These are phyloP conservation scores for Passiflora organensis DNA, from an alignment of 345 rosid species.

Conservation along the genomic window DNA sequence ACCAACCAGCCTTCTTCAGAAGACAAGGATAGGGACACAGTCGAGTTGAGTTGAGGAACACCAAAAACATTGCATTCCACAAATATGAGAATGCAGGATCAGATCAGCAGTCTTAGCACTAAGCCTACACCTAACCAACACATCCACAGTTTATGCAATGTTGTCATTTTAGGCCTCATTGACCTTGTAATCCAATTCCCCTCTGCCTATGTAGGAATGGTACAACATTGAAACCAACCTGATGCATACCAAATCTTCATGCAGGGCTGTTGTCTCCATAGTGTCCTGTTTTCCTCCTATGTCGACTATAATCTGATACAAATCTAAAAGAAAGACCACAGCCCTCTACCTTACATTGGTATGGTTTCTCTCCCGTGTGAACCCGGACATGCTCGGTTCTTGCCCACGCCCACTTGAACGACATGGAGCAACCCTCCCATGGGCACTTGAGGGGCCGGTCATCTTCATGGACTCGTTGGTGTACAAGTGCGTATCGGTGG, in stretches of 20 bases:
- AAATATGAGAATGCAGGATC: slow-evolving; percentile 18
- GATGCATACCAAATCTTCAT: slow-evolving; percentile 18
- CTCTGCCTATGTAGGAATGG: too few species aligned
- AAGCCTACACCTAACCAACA: slow-evolving; percentile 13
- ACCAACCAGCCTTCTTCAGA: too few species aligned
- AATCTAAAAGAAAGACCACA: slow-evolving; percentile 89
- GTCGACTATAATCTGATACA: slow-evolving; percentile 91
- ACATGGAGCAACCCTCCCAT: slow-evolving; percentile 85
- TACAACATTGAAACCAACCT: slow-evolving; percentile 13
- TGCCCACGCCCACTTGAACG: slow-evolving; percentile 99
- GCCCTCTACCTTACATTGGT: slow-evolving; percentile 70
- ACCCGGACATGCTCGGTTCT: slow-evolving; percentile 95
- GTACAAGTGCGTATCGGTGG: slow-evolving; percentile 73
- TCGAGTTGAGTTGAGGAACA: too few species aligned
- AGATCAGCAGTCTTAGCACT: slow-evolving; percentile 21
- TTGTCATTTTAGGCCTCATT: slow-evolving; percentile 13
- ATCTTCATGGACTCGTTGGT: slow-evolving; percentile 88
- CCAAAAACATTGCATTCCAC: slow-evolving; percentile 20
- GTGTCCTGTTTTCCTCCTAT: slow-evolving; percentile 90
- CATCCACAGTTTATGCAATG: slow-evolving; percentile 18
- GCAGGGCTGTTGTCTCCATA: slow-evolving; percentile 37
- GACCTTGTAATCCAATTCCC: slow-evolving; percentile 16
- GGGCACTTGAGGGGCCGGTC: slow-evolving; percentile 82
- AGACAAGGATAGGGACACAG: too few species aligned
- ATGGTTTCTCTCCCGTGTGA: slow-evolving; percentile 92